A percentile compares a stretch with the other conserved stretches of the same genome.
Evolutionary conservation across 176 grass and related monocot genomes (phyloP).

Genomic region (Hyparrhenia diplandra): DNA sequence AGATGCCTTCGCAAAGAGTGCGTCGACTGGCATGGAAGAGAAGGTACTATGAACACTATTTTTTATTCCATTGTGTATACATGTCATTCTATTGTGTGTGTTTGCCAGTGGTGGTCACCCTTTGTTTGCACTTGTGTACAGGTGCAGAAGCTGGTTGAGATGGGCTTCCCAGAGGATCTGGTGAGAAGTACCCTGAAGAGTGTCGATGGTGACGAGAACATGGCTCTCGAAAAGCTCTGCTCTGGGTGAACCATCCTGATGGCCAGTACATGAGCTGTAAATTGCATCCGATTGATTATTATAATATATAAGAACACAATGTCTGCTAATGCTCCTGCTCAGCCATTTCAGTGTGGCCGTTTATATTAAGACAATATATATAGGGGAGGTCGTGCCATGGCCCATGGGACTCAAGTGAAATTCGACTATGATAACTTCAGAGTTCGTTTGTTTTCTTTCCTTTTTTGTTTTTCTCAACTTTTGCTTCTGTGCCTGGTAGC

Average conservation of each 20-base stretch:
- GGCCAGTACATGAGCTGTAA: slow-evolving; percentile 32
- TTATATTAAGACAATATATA: slow-evolving; percentile 23
- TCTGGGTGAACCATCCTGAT: slow-evolving; percentile 40
- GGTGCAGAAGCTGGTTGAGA: slow-evolving; percentile 93
- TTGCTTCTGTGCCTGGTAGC: not conserved
- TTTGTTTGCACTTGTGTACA: slow-evolving; percentile 21
- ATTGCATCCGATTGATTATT: slow-evolving; percentile 35
- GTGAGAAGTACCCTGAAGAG: slow-evolving; percentile 81
- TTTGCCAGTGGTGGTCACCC: not conserved
- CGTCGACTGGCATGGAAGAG: slow-evolving; percentile 80
- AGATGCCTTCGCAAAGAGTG: slow-evolving; percentile 78
- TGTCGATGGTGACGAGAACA: slow-evolving; percentile 89
- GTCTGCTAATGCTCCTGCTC: slow-evolving; percentile 22
- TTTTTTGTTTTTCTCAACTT: not conserved
- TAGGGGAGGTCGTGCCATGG: slow-evolving; percentile 2
- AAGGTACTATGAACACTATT: slow-evolving; percentile 44
- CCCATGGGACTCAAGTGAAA: slow-evolving; percentile 23
- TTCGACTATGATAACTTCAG: not conserved
- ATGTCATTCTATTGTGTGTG: not conserved
- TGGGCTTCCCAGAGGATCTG: slow-evolving; percentile 91
- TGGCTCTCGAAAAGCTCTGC: slow-evolving; percentile 93
- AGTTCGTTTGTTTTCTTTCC: not conserved
- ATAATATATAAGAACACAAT: slow-evolving; percentile 5
- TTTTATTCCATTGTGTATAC: not conserved
- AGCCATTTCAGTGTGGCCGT: slow-evolving; percentile 33